A percentile compares a stretch with the other conserved stretches of the same genome.
These are phyloP conservation scores for Lentinus tigrinus DNA, from an alignment of 768 basidiomycete species.

Conservation along the genomic window DNA sequence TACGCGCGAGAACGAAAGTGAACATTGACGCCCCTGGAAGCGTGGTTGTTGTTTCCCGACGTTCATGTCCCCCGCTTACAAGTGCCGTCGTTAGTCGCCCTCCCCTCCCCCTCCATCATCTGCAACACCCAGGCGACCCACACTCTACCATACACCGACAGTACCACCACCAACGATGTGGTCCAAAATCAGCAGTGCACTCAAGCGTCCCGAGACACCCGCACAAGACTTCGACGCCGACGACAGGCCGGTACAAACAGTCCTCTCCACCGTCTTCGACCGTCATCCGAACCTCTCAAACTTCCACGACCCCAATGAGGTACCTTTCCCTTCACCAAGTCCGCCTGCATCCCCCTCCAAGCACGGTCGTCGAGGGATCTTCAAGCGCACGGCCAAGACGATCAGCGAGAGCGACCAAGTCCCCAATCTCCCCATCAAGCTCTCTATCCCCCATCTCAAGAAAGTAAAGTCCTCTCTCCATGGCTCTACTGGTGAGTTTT, in stretches of 20 bases:
- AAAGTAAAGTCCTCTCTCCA: constrained; percentile 46
- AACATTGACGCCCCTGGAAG: constrained; percentile 13
- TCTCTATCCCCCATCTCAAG: constrained; percentile 36
- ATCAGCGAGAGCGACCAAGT: constrained; percentile 40
- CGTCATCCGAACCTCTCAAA: constrained; percentile 63
- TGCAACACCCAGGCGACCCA: constrained; percentile 4
- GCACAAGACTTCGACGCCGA: constrained; percentile 21
- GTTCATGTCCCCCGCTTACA: constrained; percentile 11
- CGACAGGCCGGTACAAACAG: constrained; percentile 22
- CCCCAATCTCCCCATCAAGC: constrained; percentile 30
- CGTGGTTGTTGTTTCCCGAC: constrained; percentile 1
- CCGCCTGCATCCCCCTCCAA: constrained; percentile 54
- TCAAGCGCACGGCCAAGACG: constrained; percentile 51
- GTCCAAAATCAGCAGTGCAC: constrained; percentile 58
- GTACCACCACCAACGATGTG: constrained; percentile 43
- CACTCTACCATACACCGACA: not conserved
- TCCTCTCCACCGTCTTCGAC: constrained; percentile 52
- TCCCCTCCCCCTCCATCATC: not conserved
- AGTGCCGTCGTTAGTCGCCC: not conserved
- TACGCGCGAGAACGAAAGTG: constrained; percentile 12
- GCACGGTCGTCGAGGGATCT: constrained; percentile 44
- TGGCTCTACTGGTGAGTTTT: constrained; percentile 23
- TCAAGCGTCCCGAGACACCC: constrained; percentile 40
- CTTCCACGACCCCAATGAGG: constrained; percentile 40
- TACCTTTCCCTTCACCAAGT: constrained; percentile 31